phyloP scores from a whole-genome alignment of 305 asterid genomes.

The Fraxinus xanthoxyloides region DNA sequence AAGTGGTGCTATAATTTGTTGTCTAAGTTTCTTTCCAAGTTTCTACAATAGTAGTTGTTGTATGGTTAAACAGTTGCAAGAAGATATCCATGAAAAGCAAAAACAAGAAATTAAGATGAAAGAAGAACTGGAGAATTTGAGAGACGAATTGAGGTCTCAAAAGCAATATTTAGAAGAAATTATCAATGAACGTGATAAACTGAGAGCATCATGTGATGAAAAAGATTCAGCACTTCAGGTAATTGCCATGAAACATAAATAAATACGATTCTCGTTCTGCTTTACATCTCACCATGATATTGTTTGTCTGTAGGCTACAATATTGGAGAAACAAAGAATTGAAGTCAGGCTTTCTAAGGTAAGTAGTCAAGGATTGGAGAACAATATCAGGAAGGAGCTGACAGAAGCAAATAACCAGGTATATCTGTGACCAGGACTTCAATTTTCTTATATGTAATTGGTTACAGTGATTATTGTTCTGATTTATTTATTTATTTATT shows the following conservation, averaged over 20 bases:
- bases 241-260: conserved; percentile 16
- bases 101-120: conserved; percentile 54
- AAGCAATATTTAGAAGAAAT: conserved; percentile 61
- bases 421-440: conserved; percentile 5
- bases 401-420: conserved; percentile 82
- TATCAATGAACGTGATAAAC: conserved; percentile 60
- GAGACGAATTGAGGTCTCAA: conserved; percentile 58
- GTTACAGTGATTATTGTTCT: background rate
- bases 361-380: conserved; percentile 68
- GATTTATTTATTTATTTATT: background rate
- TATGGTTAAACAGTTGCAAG: conserved; percentile 60
- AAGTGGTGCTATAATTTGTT: background rate
- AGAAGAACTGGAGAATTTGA: conserved; percentile 67
- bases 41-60: conserved; percentile 6
- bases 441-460: conserved; percentile 10
- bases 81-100: conserved; percentile 66
- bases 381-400: conserved; percentile 53
- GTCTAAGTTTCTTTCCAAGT: conserved; percentile 4
- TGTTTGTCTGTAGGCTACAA: conserved; percentile 45
- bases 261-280: background rate
- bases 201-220: conserved; percentile 61
- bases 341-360: conserved; percentile 65
- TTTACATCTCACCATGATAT: conserved; percentile 32
- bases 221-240: conserved; percentile 85
- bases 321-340: conserved; percentile 66